These are phyloP conservation scores for Ploettnerulaceae sp. DNA, from an alignment of 2,329 filamentous ascomycete species.

Conservation along the genomic window DNA sequence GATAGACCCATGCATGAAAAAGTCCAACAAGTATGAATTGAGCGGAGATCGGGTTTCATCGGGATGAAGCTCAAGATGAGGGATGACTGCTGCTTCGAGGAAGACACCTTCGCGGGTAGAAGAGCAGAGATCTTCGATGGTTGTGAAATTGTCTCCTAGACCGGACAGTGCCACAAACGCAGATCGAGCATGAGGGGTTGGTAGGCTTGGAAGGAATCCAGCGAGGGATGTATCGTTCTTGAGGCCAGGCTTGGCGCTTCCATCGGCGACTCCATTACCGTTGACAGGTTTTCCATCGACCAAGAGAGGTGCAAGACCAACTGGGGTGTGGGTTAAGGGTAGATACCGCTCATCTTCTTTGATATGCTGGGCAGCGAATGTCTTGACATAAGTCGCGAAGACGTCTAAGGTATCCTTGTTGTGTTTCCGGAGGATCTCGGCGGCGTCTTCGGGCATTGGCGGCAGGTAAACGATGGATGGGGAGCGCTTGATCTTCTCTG, in stretches of 20 bases:
- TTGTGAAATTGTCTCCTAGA: constrained; percentile 56
- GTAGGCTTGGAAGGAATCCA: constrained; percentile 31
- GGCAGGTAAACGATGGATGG: constrained; percentile 64
- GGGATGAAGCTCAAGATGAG: constrained; percentile 58
- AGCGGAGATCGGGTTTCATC: constrained; percentile 47
- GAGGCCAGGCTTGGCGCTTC: constrained; percentile 5
- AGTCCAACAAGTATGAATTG: constrained; percentile 70
- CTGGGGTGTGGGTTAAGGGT: constrained; percentile 29
- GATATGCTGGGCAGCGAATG: constrained; percentile 60
- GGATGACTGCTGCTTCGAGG: constrained; percentile 68
- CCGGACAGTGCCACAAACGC: constrained; percentile 70
- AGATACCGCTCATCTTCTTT: constrained; percentile 29
- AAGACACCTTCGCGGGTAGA: constrained; percentile 65
- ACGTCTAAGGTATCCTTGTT: constrained; percentile 61
- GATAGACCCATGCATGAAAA: constrained; percentile 68
- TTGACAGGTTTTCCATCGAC: constrained; percentile 14
- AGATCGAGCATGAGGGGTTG: constrained; percentile 51
- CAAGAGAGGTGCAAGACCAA: constrained; percentile 17
- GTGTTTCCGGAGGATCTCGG: constrained; percentile 52
- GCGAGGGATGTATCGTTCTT: constrained; percentile 11
- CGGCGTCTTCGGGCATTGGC: constrained; percentile 52
- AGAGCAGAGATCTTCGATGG: constrained; percentile 62
- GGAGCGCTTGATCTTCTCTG: constrained; percentile 48
- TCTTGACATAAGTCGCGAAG: constrained; percentile 64
- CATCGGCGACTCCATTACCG: constrained; percentile 13